Evolutionary conservation across 768 basidiomycete genomes (phyloP).

Genomic region (Boletus bicolor): DNA sequence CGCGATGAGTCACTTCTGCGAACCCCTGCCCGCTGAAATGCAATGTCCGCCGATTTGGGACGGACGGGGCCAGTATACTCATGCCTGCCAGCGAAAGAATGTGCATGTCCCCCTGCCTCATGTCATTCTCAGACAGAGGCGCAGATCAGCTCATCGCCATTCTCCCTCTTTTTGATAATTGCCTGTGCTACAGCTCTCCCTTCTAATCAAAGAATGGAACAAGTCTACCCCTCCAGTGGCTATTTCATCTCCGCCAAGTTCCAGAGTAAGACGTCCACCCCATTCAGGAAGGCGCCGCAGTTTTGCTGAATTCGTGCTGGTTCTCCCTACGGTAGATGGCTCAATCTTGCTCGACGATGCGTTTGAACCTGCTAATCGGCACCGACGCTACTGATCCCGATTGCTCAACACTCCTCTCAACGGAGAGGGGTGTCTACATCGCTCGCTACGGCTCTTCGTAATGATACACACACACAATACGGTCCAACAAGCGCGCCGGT

Average conservation of each 20-base stretch:
- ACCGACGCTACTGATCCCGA: constrained; percentile 22
- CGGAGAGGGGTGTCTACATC: background rate
- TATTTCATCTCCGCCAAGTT: constrained; percentile 33
- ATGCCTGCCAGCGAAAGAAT: background rate
- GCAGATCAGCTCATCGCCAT: constrained; percentile 20
- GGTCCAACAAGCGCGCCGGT: constrained; percentile 6
- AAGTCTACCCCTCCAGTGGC: constrained; percentile 1
- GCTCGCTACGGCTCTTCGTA: no score
- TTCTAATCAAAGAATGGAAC: constrained; percentile 22
- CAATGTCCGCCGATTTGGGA: constrained; percentile 15
- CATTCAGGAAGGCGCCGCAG: constrained; percentile 19
- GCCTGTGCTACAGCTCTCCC: constrained; percentile 7
- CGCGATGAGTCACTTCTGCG: constrained; percentile 3
- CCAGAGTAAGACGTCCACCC: constrained; percentile 1
- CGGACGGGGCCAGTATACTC: constrained; percentile 6
- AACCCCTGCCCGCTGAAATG: constrained; percentile 5
- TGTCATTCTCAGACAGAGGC: constrained; percentile 2
- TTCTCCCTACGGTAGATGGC: constrained; percentile 26
- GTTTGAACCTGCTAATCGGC: constrained; percentile 11
- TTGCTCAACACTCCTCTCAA: background rate
- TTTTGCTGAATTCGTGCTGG: constrained; percentile 17
- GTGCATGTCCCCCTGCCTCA: constrained; percentile 18
- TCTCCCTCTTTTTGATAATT: constrained; percentile 12
- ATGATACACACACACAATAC: background rate
- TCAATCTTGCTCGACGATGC: constrained; percentile 7